phyloP scores from a whole-genome alignment of 2,329 filamentous ascomycete genomes.

The Niveomyces coronatus region DNA sequence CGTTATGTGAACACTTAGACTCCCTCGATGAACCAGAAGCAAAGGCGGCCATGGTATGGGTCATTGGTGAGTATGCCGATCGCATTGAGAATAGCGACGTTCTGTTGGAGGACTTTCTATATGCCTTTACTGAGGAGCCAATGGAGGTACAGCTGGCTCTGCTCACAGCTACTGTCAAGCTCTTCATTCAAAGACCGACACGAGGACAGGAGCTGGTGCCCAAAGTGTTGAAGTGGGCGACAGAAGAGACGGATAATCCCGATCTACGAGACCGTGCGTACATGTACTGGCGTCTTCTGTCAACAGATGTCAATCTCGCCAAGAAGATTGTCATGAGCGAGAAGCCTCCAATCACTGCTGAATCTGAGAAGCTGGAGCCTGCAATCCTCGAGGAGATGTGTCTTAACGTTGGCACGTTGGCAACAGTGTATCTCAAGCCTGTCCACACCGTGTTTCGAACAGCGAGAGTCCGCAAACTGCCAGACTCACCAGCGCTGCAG shows the following conservation, averaged over 20 bases:
- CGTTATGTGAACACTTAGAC: slow-evolving; percentile 90
- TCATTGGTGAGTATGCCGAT: slow-evolving; percentile 95
- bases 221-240: slow-evolving; percentile 95
- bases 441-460: slow-evolving; percentile 94
- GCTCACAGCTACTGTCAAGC: slow-evolving; percentile 90
- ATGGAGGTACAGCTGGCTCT: slow-evolving; percentile 92
- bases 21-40: slow-evolving; percentile 95
- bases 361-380: slow-evolving; percentile 88
- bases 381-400: slow-evolving; percentile 94
- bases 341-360: slow-evolving; percentile 91
- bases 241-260: slow-evolving; percentile 97
- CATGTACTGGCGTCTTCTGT: slow-evolving; percentile 98
- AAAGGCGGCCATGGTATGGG: slow-evolving; percentile 98
- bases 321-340: slow-evolving; percentile 92
- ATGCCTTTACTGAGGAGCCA: slow-evolving; percentile 86
- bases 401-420: slow-evolving; percentile 87
- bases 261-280: slow-evolving; percentile 92
- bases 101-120: slow-evolving; percentile 87
- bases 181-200: slow-evolving; percentile 94
- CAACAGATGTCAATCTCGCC: slow-evolving; percentile 79
- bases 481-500: slow-evolving; percentile 79
- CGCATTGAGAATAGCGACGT: slow-evolving; percentile 95
- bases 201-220: slow-evolving; percentile 90
- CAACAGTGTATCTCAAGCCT: slow-evolving; percentile 95
- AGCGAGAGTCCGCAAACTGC: slow-evolving; percentile 67